Percentiles rank a stretch among this genome's conserved stretches.
Evolutionary conservation across 2,329 filamentous ascomycete genomes (phyloP).

Genomic region (Myriosclerotinia curreyana): DNA sequence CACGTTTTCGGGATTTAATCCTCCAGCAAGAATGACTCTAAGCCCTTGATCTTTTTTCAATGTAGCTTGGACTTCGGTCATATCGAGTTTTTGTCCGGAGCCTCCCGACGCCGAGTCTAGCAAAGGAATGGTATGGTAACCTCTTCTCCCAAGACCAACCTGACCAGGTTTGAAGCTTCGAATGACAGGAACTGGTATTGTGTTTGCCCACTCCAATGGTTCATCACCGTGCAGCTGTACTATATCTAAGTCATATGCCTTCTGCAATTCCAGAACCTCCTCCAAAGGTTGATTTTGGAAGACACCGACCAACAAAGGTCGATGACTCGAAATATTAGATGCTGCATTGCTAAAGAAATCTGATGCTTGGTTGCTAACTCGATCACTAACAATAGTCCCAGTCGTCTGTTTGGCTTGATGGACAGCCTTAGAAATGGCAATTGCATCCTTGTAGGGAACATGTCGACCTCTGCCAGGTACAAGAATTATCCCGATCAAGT

Average conservation of each 20-base stretch:
- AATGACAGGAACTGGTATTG: constrained; percentile 92
- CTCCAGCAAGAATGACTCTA: constrained; percentile 78
- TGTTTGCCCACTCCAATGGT: constrained; percentile 82
- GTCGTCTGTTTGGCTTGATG: constrained; percentile 47
- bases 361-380: constrained; percentile 41
- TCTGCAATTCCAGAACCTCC: constrained; percentile 77
- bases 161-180: constrained; percentile 75
- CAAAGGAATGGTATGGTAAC: constrained; percentile 79
- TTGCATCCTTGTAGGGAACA: constrained; percentile 73
- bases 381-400: constrained; percentile 34
- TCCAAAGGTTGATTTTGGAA: constrained; percentile 87
- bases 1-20: constrained; percentile 78
- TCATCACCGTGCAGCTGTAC: constrained; percentile 93
- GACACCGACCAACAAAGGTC: constrained; percentile 83
- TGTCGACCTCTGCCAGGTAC: constrained; percentile 78
- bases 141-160: constrained; percentile 61
- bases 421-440: constrained; percentile 75
- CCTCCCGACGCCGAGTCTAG: constrained; percentile 84
- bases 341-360: constrained; percentile 70
- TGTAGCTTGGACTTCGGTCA: constrained; percentile 62
- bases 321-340: constrained; percentile 49
- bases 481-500: constrained; percentile 89
- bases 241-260: constrained; percentile 73
- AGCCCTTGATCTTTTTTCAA: constrained; percentile 69
- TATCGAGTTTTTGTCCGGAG: constrained; percentile 74